phyloP scores from a whole-genome alignment of 345 rosid species.

The Crucihimalaya himalaica region DNA sequence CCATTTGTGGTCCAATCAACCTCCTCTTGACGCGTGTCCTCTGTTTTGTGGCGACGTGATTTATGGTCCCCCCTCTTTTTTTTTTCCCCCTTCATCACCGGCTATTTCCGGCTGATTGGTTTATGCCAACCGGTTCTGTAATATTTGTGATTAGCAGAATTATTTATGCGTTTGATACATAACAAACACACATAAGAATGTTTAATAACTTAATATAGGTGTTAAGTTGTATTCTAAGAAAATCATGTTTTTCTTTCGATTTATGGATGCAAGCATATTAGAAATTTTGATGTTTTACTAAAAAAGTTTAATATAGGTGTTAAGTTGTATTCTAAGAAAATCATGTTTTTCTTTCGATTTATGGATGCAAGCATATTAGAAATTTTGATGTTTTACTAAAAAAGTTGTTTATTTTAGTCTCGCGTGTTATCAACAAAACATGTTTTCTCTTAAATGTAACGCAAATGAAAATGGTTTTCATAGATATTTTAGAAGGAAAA shows the following conservation, averaged over 20 bases:
- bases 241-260: no score
- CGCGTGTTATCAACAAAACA: background rate
- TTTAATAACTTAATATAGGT: background rate
- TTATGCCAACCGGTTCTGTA: slow-evolving; percentile 4
- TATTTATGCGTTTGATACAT: background rate
- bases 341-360: no score
- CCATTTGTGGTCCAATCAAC: slow-evolving; percentile 58
- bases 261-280: no score
- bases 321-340: background rate
- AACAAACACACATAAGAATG: background rate
- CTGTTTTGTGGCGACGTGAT: slow-evolving; percentile 47
- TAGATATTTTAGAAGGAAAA: no score
- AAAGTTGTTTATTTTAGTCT: no score
- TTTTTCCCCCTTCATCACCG: slow-evolving; percentile 21
- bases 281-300: no score
- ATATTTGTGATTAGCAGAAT: background rate
- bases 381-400: no score
- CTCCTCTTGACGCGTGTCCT: slow-evolving; percentile 50
- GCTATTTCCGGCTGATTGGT: slow-evolving; percentile 24
- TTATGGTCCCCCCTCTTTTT: slow-evolving; percentile 46
- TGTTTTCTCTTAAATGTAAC: background rate
- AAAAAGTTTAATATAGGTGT: background rate
- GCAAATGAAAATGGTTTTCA: background rate
- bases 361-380: no score
- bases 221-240: background rate